Base-by-base conservation (phyloP, 2,329 filamentous ascomycete species). In the Ophiognomonia clavigignenti-juglandacearum region DNA sequence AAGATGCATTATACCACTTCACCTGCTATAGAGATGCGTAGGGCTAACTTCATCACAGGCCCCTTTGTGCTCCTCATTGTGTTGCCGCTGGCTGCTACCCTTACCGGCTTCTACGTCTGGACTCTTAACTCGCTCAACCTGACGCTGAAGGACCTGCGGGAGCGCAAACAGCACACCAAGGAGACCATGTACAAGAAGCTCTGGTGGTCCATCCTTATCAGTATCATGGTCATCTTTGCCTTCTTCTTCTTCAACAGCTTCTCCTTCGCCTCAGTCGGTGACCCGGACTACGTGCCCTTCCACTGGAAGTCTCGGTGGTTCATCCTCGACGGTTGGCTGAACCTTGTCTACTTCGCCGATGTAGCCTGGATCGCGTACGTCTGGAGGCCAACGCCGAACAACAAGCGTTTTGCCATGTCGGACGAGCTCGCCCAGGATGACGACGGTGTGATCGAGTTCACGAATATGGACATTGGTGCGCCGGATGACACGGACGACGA, bases 161-260 rank as follows among this genome's bases (percentile, higher is more conserved):
- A 96, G 60, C 85, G 93, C 55, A 96, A 96, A 69, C 93, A 98
- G 69, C 85, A 87, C 58, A 85, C 86, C 58, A 98, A 98, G 65
- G 89, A 91, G 39, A 68, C 80, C 67, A 98, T 98, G 95, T 98
- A 97, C 70, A 91, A 87, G 70, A 95, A 95, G 66, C 81, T 98
- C 13, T 98, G 95, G 91, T 98, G 91, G 91, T 92, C 89, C 64
- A 96, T 98, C 51, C 75, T 98, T 38, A 75, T 81, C 54, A 95
- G 87, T 64, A 95, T 98, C 62, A 71, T 97, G 40, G 88, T 97
- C 57, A 96, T 97, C 57, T 98, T 98, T 59, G 90, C 78, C 48
- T 98, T 98, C 73, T 96, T 98, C 75, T 97, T 98, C 74, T 84
- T 97, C 73, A 97, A 96, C 74, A 95, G 88, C 57, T 90, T 96